Percentiles rank a stretch among this genome's conserved stretches.
Evolutionary conservation across 2,329 filamentous ascomycete species (phyloP).

Genomic region (Xenoacremonium recifei): DNA sequence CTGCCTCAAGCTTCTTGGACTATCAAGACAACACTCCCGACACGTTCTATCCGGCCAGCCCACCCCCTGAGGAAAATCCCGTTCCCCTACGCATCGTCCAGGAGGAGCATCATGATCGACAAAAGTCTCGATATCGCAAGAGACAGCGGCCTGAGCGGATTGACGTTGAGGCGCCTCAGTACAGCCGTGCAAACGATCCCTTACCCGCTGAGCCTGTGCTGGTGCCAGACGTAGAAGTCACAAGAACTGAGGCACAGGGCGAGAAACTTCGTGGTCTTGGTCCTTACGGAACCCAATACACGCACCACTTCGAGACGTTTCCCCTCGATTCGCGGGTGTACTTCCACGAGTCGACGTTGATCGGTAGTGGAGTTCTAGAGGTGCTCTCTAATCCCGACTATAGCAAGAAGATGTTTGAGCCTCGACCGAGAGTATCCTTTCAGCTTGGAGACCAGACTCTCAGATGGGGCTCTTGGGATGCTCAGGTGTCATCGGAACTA

Average conservation of each 20-base stretch:
- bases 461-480: conserved; percentile 57
- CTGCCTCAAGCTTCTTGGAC: conserved; percentile 15
- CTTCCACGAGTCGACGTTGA: conserved; percentile 59
- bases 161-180: conserved; percentile 52
- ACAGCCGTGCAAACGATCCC: conserved; percentile 53
- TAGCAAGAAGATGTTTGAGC: conserved; percentile 25
- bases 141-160: conserved; percentile 40
- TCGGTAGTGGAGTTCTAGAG: conserved; percentile 53
- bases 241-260: conserved; percentile 14
- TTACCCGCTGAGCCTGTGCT: conserved; percentile 26
- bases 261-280: conserved; percentile 51
- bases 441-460: conserved; percentile 48
- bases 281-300: conserved; percentile 60
- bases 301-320: conserved; percentile 61
- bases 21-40: conserved; percentile 12
- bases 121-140: conserved; percentile 42
- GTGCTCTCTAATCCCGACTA: conserved; percentile 33
- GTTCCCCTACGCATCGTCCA: conserved; percentile 17
- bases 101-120: conserved; percentile 5
- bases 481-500: conserved; percentile 58
- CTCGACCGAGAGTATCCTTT: conserved; percentile 38
- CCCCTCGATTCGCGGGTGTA: conserved; percentile 55
- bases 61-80: conserved; percentile 22
- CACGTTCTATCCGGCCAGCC: conserved; percentile 16
- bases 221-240: conserved; percentile 9